A percentile compares a stretch with the other conserved stretches of the same genome.
phyloP scores from a whole-genome alignment of 805 yeast species.

The Candida nanaspora region DNA sequence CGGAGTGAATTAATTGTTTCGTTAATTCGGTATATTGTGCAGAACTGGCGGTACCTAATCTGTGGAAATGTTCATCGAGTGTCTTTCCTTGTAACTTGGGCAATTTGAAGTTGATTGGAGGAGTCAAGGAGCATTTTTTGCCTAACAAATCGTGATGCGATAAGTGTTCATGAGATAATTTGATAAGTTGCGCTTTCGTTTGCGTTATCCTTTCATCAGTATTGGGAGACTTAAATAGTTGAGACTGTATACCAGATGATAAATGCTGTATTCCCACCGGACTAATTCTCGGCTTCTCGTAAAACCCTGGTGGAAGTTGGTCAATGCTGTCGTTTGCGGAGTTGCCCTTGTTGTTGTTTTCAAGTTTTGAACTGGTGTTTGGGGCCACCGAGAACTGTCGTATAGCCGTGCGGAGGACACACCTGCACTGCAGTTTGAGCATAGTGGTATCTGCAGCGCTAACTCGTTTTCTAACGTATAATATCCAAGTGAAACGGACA shows the following conservation, averaged over 20 bases:
- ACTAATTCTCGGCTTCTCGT: slow-evolving; percentile 49
- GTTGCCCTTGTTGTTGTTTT: not conserved
- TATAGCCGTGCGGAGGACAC: no score
- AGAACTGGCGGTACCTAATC: slow-evolving; percentile 52
- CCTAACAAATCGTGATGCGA: slow-evolving; percentile 62
- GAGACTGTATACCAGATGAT: slow-evolving; percentile 48
- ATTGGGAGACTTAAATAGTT: slow-evolving; percentile 44
- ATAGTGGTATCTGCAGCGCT: no score
- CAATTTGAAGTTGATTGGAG: slow-evolving; percentile 52
- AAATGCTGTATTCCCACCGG: slow-evolving; percentile 79
- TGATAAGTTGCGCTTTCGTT: slow-evolving; percentile 29
- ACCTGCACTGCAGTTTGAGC: no score
- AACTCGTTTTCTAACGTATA: no score
- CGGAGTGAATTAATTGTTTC: slow-evolving; percentile 32
- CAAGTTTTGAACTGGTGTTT: no score
- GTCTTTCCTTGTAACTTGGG: slow-evolving; percentile 70
- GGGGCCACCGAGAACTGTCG: no score
- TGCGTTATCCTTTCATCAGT: slow-evolving; percentile 18
- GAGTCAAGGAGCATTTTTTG: slow-evolving; percentile 55
- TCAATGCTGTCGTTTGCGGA: not conserved
- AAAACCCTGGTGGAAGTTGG: not conserved
- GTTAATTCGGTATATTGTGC: slow-evolving; percentile 55
- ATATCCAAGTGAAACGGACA: no score
- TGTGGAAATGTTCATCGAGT: slow-evolving; percentile 80
- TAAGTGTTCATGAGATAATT: slow-evolving; percentile 56